A percentile compares a stretch with the other conserved stretches of the same genome.
Evolutionary conservation across 495 filamentous ascomycete genomes (phyloP).

Genomic region (Collariella sp.): DNA sequence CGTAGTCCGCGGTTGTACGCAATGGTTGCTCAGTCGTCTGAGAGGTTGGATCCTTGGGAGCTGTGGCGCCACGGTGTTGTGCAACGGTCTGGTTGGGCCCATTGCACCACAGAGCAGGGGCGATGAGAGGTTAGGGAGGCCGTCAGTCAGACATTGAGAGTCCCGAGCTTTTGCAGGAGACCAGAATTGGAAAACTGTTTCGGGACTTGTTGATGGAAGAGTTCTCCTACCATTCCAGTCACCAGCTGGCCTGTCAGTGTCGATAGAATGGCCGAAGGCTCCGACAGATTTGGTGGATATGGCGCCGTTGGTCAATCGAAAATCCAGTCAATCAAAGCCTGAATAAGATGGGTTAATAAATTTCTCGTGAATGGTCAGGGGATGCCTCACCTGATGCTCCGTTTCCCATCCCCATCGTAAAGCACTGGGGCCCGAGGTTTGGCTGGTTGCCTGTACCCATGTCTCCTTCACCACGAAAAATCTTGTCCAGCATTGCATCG

Average conservation of each 20-base stretch:
- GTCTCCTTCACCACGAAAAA: not conserved
- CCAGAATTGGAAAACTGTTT: too few relatives aligned
- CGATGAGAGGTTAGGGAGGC: not conserved
- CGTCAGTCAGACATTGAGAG: not conserved
- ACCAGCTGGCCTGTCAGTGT: too few relatives aligned
- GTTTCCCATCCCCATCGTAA: not conserved
- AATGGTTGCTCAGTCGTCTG: too few relatives aligned
- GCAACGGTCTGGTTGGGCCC: not conserved
- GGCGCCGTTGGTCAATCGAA: too few relatives aligned
- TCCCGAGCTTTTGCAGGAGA: too few relatives aligned
- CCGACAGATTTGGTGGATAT: too few relatives aligned
- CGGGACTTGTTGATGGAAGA: too few relatives aligned
- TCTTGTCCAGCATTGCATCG: constrained; percentile 6
- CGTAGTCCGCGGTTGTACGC: too few relatives aligned
- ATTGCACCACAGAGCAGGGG: not conserved
- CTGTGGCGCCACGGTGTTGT: not conserved
- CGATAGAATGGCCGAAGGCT: too few relatives aligned
- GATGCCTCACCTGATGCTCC: not conserved
- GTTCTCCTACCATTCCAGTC: too few relatives aligned
- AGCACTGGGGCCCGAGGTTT: not conserved
- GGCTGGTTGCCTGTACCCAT: not conserved
- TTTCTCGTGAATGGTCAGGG: not conserved
- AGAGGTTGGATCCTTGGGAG: too few relatives aligned
- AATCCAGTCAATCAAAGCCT: constrained; percentile 1
- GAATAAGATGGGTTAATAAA: not conserved